These are phyloP conservation scores for Pilaira anomala DNA, from an alignment of 192 early-diverging fungal species.

Conservation along the genomic window DNA sequence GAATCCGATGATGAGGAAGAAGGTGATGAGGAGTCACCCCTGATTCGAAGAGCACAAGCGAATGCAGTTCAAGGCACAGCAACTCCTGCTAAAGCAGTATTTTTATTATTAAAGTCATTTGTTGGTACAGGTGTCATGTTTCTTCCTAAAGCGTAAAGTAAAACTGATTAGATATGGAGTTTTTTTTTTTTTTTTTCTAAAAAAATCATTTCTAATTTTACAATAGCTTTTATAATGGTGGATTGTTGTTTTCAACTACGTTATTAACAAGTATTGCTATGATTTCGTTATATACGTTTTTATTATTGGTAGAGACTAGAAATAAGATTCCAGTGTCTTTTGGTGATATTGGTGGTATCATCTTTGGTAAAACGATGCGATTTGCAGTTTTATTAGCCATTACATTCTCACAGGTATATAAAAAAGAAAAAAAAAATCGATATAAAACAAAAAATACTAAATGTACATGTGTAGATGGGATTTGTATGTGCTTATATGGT, in stretches of 20 bases:
- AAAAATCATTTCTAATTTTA: slow-evolving; percentile 4
- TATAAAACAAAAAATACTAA: not conserved
- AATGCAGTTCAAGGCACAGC: slow-evolving; percentile 54
- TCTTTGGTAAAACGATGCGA: slow-evolving; percentile 68
- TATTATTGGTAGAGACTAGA: slow-evolving; percentile 69
- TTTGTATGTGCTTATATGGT: slow-evolving; percentile 66
- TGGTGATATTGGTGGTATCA: slow-evolving; percentile 57
- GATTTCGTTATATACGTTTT: slow-evolving; percentile 67
- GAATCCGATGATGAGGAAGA: slow-evolving; percentile 22
- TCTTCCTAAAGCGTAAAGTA: slow-evolving; percentile 58
- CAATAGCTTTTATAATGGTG: slow-evolving; percentile 72
- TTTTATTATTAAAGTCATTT: slow-evolving; percentile 78
- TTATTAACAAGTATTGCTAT: slow-evolving; percentile 64
- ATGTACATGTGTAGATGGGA: slow-evolving; percentile 36
- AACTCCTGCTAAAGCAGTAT: slow-evolving; percentile 68
- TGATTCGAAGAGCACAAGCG: slow-evolving; percentile 38
- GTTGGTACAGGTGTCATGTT: slow-evolving; percentile 74
- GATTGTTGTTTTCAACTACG: slow-evolving; percentile 63
- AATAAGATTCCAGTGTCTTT: slow-evolving; percentile 65
- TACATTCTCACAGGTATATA: slow-evolving; percentile 73
- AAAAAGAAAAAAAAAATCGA: slow-evolving; percentile 6
- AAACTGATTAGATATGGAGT: not conserved
- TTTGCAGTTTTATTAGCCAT: slow-evolving; percentile 67
- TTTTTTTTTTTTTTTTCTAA: not conserved
- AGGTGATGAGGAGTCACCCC: slow-evolving; percentile 32